Evolutionary conservation across 1,284 basidiomycete genomes (phyloP).

Genomic region (Anthracocystis panici-leucophaei): DNA sequence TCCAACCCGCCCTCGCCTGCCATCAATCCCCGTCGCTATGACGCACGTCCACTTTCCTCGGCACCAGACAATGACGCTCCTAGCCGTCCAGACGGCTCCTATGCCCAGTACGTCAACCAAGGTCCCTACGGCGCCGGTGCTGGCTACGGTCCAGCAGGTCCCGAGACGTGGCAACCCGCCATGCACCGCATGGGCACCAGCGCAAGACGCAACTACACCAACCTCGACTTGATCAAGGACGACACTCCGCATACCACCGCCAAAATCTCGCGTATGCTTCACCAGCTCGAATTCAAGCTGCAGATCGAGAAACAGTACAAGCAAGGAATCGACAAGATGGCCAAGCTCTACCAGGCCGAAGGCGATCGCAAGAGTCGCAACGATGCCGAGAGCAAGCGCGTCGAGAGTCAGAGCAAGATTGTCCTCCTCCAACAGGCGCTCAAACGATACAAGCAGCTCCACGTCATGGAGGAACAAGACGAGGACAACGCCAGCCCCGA

Average conservation of each 20-base stretch:
- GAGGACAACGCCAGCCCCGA: constrained; percentile 73
- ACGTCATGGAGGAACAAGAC: constrained; percentile 91
- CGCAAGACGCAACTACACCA: constrained; percentile 60
- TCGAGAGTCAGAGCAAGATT: constrained; percentile 96
- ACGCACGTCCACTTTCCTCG: constrained; percentile 51
- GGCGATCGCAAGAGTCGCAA: constrained; percentile 80
- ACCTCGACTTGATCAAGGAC: constrained; percentile 88
- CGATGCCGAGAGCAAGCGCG: constrained; percentile 91
- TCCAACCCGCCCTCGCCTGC: constrained; percentile 45
- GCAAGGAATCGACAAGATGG: constrained; percentile 99
- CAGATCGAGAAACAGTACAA: constrained; percentile 99
- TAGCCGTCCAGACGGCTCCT: constrained; percentile 28
- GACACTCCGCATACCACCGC: constrained; percentile 96
- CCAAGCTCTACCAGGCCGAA: constrained; percentile 85
- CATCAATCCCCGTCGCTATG: constrained; percentile 45
- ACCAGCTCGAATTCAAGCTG: constrained; percentile 98
- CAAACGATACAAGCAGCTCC: constrained; percentile 94
- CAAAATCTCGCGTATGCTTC: constrained; percentile 97
- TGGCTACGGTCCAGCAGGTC: constrained; percentile 20
- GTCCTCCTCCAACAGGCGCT: constrained; percentile 90
- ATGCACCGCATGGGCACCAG: constrained; percentile 62
- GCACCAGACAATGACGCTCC: constrained; percentile 13
- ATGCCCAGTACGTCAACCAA: constrained; percentile 50
- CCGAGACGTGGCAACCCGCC: constrained; percentile 53
- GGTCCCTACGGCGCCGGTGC: constrained; percentile 36